Evolutionary conservation across 352 stramenopile species (phyloP), one percentile per base, ranked within the genome.

Genomic region (Globisporangium paroecandrum): DNA sequence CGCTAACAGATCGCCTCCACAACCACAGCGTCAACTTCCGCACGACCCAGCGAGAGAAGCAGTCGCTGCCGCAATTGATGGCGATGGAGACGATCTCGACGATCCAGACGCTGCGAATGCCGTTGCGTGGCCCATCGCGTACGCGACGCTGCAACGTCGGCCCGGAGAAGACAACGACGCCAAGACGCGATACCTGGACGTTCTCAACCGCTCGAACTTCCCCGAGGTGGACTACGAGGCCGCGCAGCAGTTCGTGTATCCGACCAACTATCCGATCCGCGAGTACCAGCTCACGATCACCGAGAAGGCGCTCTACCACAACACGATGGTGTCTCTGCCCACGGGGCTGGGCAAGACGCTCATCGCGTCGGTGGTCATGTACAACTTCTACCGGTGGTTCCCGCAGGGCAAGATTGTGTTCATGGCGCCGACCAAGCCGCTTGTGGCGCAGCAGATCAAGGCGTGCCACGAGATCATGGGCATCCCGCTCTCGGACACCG

Each of bases 351-450:
- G 98, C n/a, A 99, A 99, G 78, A 99, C 98, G 12, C 81, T 99
- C 8, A 99, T 99, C 74, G 98, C 98, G 38, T 96, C 97, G 6
- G 97, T 99, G 3, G 97, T 99, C 46, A 99, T 99, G 95, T 99
- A 99, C 84, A 99, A 99, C 85, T 99, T 97, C 71, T 98, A 99
- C 75, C 85, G 97, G 5, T 99, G 97, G 97, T 99, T 99, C 76
- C 96, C 97, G 6, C 77, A 72, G 6, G 90, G 90, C 18, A 96
- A 97, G 60, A 94, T 99, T 49, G 92, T 98, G n/a, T 99, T 99
- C 78, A 95, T 99, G 77, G 98, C 98, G 5, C 98, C 98, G 0
- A 99, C 98, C 8, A 93, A 98, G 76, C 98, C 98, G 4, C 77
- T 99, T 24, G 98, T 99, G 25, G 89, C 89, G 27, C 98, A 99